Evolutionary conservation across 179 eudicot genomes (phyloP).

Genomic region (Sideroxylon spinosum): DNA sequence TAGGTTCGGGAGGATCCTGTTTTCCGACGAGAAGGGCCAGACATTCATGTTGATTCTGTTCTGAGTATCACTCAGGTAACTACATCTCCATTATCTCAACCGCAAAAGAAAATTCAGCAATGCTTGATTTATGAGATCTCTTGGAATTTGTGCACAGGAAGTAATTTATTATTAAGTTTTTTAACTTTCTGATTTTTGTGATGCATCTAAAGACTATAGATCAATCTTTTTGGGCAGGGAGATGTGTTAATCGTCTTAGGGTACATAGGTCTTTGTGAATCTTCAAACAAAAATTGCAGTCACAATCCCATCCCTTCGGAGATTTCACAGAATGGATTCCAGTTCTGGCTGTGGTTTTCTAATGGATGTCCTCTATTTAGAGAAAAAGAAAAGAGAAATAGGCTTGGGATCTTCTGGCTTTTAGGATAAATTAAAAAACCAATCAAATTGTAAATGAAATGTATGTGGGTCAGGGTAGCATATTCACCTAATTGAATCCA

Average conservation of each 20-base stretch:
- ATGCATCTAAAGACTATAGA: too few relatives aligned
- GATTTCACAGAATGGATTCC: background rate
- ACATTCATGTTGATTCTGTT: slow-evolving; percentile 84
- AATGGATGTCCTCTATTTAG: background rate
- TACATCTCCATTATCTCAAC: background rate
- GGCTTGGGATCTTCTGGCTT: background rate
- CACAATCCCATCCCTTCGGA: background rate
- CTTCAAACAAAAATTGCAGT: background rate
- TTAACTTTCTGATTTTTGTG: background rate
- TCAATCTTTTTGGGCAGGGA: background rate
- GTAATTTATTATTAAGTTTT: background rate
- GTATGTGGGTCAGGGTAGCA: background rate
- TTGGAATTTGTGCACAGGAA: background rate
- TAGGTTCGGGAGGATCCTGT: slow-evolving; percentile 92
- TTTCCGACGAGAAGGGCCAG: slow-evolving; percentile 83
- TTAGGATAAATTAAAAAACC: background rate
- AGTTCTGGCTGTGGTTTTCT: background rate
- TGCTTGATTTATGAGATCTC: background rate
- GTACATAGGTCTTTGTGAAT: background rate
- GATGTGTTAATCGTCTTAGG: background rate
- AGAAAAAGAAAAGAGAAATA: background rate
- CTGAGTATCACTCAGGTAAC: slow-evolving; percentile 75
- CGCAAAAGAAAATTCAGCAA: background rate
- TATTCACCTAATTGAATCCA: slow-evolving; percentile 1
- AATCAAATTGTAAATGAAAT: background rate